Conservation (phyloP, 2,329 filamentous ascomycete genomes). For the Colletotrichum gigasporum region DNA sequence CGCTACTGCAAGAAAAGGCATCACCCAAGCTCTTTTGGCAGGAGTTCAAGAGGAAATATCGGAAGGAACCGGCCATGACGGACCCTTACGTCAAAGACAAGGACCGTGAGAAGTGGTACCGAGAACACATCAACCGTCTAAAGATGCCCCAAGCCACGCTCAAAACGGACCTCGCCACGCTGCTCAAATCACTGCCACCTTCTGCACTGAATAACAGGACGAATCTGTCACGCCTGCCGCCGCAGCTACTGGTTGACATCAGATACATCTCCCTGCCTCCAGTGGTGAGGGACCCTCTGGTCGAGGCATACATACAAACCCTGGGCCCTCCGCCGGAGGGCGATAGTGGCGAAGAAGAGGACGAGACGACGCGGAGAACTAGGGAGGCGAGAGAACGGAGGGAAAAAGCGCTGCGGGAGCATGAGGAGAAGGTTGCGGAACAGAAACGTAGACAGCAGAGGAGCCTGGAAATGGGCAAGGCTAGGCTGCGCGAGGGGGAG, state of each 20-base stretch:
- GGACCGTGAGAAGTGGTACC: slow-evolving; percentile 82
- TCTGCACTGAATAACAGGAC: slow-evolving; percentile 69
- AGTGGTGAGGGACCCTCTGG: slow-evolving; percentile 68
- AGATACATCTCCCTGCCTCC: slow-evolving; percentile 75
- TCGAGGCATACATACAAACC: slow-evolving; percentile 73
- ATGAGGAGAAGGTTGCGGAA: slow-evolving; percentile 70
- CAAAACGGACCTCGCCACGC: slow-evolving; percentile 73
- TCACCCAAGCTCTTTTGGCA: slow-evolving; percentile 96
- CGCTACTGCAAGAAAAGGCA: slow-evolving; percentile 82
- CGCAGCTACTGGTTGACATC: slow-evolving; percentile 70
- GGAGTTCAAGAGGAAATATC: slow-evolving; percentile 92
- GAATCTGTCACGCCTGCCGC: slow-evolving; percentile 65
- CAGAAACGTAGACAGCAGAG: slow-evolving; percentile 69
- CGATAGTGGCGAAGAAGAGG: slow-evolving; percentile 51
- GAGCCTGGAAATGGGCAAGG: slow-evolving; percentile 68
- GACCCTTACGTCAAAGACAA: slow-evolving; percentile 76
- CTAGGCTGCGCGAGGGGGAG: slow-evolving; percentile 72
- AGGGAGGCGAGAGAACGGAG: slow-evolving; percentile 63
- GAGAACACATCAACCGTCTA: slow-evolving; percentile 75
- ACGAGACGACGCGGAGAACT: slow-evolving; percentile 59
- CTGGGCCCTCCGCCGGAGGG: slow-evolving; percentile 64
- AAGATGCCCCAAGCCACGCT: slow-evolving; percentile 72
- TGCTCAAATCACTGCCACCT: slow-evolving; percentile 71
- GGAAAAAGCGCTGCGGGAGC: slow-evolving; percentile 66
- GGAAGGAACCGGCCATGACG: slow-evolving; percentile 83